phyloP scores from a whole-genome alignment of 2,329 filamentous ascomycete species.

The Aspergillus sp. region DNA sequence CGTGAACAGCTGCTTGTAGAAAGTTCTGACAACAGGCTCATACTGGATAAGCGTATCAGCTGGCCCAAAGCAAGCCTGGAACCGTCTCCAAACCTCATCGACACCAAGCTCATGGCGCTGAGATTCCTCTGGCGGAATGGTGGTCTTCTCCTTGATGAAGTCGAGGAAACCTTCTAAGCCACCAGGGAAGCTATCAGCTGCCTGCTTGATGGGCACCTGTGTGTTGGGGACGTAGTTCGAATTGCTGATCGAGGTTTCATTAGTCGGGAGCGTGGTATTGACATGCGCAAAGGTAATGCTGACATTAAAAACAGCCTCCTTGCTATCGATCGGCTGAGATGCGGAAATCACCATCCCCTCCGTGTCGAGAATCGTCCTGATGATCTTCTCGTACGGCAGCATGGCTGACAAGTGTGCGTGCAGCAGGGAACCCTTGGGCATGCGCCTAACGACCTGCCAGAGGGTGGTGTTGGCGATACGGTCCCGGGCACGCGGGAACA shows the following conservation, averaged over 20 bases:
- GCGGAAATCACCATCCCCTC: slow-evolving; percentile 64
- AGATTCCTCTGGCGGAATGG: slow-evolving; percentile 64
- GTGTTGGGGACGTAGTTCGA: slow-evolving; percentile 52
- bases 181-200: slow-evolving; percentile 65
- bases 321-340: slow-evolving; percentile 48
- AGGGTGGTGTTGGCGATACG: slow-evolving; percentile 77
- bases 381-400: slow-evolving; percentile 72
- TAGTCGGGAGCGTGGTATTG: slow-evolving; percentile 36
- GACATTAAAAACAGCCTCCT: slow-evolving; percentile 47
- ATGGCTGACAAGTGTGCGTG: slow-evolving; percentile 86
- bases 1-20: slow-evolving; percentile 62
- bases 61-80: slow-evolving; percentile 64
- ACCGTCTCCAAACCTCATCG: slow-evolving; percentile 77
- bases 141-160: slow-evolving; percentile 67
- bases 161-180: slow-evolving; percentile 64
- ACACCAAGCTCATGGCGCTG: slow-evolving; percentile 75
- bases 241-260: slow-evolving; percentile 54
- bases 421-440: slow-evolving; percentile 66
- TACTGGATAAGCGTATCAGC: slow-evolving; percentile 70
- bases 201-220: slow-evolving; percentile 51
- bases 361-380: slow-evolving; percentile 60
- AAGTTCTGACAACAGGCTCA: slow-evolving; percentile 74
- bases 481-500: slow-evolving; percentile 79
- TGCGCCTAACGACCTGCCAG: slow-evolving; percentile 71
- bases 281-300: slow-evolving; percentile 56